phyloP scores from a whole-genome alignment of 1,139 yeast species.

The Yamadazyma triangularis region DNA sequence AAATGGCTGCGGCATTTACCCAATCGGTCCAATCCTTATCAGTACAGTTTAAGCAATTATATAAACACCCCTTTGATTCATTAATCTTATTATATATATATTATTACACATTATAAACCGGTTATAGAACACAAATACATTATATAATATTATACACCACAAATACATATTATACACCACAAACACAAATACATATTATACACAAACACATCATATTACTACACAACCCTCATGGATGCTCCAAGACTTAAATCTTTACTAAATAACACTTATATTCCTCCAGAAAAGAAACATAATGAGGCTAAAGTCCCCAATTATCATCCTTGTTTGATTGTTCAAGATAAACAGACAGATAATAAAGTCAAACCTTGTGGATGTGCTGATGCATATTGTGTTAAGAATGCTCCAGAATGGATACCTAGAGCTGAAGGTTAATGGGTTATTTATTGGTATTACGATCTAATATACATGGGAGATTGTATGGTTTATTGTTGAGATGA shows the following conservation, averaged over 20 bases:
- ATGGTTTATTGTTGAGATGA: too few species aligned
- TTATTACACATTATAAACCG: too few species aligned
- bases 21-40: constrained; percentile 4
- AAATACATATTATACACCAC: too few species aligned
- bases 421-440: too few species aligned
- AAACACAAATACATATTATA: too few species aligned
- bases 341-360: constrained; percentile 37
- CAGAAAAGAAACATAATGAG: constrained; percentile 11
- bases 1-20: too few species aligned
- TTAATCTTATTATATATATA: too few species aligned
- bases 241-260: constrained; percentile 22
- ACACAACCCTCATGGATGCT: constrained; percentile 37
- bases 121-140: too few species aligned
- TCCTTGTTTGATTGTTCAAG: constrained; percentile 44
- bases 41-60: constrained; percentile 1
- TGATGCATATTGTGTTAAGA: constrained; percentile 38
- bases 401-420: constrained; percentile 43
- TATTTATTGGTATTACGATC: too few species aligned
- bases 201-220: not conserved
- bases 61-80: too few species aligned
- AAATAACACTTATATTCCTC: constrained; percentile 33
- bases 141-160: too few species aligned
- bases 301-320: constrained; percentile 33
- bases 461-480: too few species aligned
- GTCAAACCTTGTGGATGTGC: constrained; percentile 43